Evolutionary conservation across 164 flowering plant genomes (phyloP), one percentile per base, ranked within the genome.

Genomic region (Houttuynia cordata): DNA sequence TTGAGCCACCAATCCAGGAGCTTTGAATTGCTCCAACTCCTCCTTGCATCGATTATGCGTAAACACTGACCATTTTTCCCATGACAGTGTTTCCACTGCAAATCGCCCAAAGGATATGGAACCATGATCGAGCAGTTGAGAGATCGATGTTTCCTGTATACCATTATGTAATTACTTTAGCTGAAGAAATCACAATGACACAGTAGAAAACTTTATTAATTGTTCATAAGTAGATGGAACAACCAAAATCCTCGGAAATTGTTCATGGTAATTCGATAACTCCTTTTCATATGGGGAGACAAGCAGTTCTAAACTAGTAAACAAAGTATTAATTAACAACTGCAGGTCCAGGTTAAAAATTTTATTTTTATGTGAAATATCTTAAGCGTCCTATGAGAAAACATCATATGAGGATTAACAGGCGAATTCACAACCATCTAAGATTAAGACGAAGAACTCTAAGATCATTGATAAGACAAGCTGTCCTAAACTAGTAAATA

Each of bases 51-150:
- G 67, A 51, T 74, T 68, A 40, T 74, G 70, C 24, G 74, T 52
- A 53, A 74, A 74, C 60, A 68, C 72, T 17, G 77, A 74, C 74
- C 74, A 63, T 58, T 71, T 74, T 63, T 71, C 77, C 77, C 77
- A 74, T 52, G 72, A 64, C 37, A 74, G 65, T 24, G 77, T 34
- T 53, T 74, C 77, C 13, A 61, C 64, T 20, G 71, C 64, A 62
- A 45, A 74, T 62, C 64, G 67, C 62, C 77, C 77, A 47, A 74
- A 74, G n/a, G 77, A 74, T 45, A 74, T 62, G 10, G 77, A 74
- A 42, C 73, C 72, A 25, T 68, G 72, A 58, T 71, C 70, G 45
- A 71, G 63, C 47, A 71, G 54, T 49, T 66, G 58, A 24, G 70
- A 55, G 52, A 65, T 25, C 10, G 72, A 68, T 18, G 51, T 1